Evolutionary conservation across 2,329 filamentous ascomycete genomes (phyloP), one percentile per base, ranked within the genome.

Genomic region (Ceratocystis eucalypticola): DNA sequence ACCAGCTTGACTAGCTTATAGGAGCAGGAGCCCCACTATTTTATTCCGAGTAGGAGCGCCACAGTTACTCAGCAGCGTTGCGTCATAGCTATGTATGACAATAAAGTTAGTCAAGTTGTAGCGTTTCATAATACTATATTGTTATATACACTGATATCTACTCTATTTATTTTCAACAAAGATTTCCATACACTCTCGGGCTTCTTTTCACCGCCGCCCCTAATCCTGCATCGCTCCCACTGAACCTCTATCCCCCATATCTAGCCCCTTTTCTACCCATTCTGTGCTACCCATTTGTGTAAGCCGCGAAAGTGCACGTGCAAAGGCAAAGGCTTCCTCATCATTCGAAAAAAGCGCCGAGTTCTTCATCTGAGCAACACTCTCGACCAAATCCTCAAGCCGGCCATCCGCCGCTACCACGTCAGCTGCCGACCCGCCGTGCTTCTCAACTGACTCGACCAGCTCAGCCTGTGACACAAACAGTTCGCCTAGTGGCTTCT

Each of bases 271-370:
- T 77, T 97, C 93, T 2, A 97, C 89, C 94, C 94, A 99, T 74
- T 96, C 88, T 74, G 86, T 84, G 74, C 90, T 94, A 22, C 91
- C 90, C 94, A 99, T 99, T 76, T 97, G 91, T 65, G 81, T 88
- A 69, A 99, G 77, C 66, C 94, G 80, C 65, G 88, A 92, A 71
- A 97, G 75, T 1, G 94, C 94, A 65, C 94, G 80, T 28, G 91
- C 91, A 79, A 99, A 99, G 0, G 94, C 94, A 78, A 99, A 99
- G 0, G 91, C 84, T 77, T 99, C 94, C 78, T 99, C 94, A 67
- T 96, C 94, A 50, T 94, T 94, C 1, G 88, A 89, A 75, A 99
- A 99, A 48, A 97, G 84, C 70, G 84, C 89, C 53, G 87, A 91
- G 70, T 86, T 87, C 78, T 96, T 96, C 71, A 99, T 80, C 75